Percentiles rank a stretch among this genome's conserved stretches.
phyloP scores from a whole-genome alignment of 2,329 filamentous ascomycete genomes.

The Botrytis deweyae region DNA sequence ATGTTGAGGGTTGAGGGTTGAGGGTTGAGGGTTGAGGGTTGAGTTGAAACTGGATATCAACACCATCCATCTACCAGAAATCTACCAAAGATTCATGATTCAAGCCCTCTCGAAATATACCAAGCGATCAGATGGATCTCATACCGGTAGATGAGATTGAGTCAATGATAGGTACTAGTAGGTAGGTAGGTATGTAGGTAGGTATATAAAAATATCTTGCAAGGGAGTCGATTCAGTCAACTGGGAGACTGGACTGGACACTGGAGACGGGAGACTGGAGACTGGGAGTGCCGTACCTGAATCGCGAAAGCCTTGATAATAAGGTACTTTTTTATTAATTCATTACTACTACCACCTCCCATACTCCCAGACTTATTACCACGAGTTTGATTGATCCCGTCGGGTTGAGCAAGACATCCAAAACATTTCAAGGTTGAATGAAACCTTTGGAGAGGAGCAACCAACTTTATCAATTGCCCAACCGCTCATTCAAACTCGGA shows the following conservation, averaged over 20 bases:
- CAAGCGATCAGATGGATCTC: neutral
- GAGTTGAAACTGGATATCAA: neutral
- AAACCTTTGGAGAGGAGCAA: constrained; percentile 14
- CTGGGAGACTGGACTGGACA: neutral
- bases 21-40: neutral
- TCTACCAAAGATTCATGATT: neutral
- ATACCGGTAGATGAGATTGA: neutral
- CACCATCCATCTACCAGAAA: neutral
- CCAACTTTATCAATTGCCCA: constrained; percentile 5
- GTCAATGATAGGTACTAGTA: neutral
- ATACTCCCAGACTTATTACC: no score
- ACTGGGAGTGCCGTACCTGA: neutral
- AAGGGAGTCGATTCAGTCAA: neutral
- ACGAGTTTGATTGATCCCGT: neutral
- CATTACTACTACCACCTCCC: no score
- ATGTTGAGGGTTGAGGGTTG: neutral
- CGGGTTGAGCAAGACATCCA: constrained; percentile 10
- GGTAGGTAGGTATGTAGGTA: neutral
- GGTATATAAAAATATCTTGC: neutral
- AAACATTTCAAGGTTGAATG: constrained; percentile 12
- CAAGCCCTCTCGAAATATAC: neutral
- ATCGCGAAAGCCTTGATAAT: neutral
- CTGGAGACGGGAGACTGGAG: neutral
- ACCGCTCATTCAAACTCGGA: neutral
- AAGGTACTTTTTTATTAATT: neutral